phyloP scores from a whole-genome alignment of 2,329 filamentous ascomycete species.

The Cladosporium phlei region DNA sequence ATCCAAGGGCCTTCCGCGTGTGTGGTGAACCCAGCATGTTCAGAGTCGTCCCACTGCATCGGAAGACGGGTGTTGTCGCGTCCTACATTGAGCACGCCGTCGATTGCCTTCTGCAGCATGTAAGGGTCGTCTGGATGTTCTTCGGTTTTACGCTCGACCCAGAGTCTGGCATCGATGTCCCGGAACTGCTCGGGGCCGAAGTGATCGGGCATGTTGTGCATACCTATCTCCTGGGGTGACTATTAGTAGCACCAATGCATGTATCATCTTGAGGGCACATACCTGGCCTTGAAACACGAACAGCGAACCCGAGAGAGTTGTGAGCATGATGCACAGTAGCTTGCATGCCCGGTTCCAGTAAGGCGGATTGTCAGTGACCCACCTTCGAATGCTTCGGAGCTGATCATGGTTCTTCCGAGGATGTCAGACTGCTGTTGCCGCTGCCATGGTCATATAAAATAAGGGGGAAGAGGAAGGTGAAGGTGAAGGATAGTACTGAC shows the following conservation, averaged over 20 bases:
- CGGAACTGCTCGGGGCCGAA: slow-evolving; percentile 40
- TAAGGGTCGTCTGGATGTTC: slow-evolving; percentile 44
- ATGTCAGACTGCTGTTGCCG: slow-evolving; percentile 34
- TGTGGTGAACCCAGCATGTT: slow-evolving; percentile 61
- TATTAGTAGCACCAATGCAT: not conserved
- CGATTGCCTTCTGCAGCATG: slow-evolving; percentile 33
- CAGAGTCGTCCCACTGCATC: slow-evolving; percentile 61
- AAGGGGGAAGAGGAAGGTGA: no score
- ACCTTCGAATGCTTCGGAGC: slow-evolving; percentile 50
- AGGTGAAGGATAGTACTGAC: no score
- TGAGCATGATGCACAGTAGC: slow-evolving; percentile 55
- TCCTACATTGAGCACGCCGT: slow-evolving; percentile 54
- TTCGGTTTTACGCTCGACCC: slow-evolving; percentile 60
- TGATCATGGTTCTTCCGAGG: slow-evolving; percentile 66
- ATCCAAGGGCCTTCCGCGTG: slow-evolving; percentile 60
- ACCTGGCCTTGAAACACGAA: slow-evolving; percentile 65
- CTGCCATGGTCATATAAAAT: no score
- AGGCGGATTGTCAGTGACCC: slow-evolving; percentile 9
- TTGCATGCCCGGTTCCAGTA: slow-evolving; percentile 52
- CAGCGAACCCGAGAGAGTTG: slow-evolving; percentile 58
- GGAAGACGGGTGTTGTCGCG: slow-evolving; percentile 68
- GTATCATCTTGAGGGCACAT: not conserved
- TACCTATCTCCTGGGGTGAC: slow-evolving; percentile 51
- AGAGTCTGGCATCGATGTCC: slow-evolving; percentile 10
- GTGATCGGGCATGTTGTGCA: slow-evolving; percentile 57